Evolutionary conservation across 1,284 basidiomycete species (phyloP).

Genomic region (Cutaneotrichosporon sp.): DNA sequence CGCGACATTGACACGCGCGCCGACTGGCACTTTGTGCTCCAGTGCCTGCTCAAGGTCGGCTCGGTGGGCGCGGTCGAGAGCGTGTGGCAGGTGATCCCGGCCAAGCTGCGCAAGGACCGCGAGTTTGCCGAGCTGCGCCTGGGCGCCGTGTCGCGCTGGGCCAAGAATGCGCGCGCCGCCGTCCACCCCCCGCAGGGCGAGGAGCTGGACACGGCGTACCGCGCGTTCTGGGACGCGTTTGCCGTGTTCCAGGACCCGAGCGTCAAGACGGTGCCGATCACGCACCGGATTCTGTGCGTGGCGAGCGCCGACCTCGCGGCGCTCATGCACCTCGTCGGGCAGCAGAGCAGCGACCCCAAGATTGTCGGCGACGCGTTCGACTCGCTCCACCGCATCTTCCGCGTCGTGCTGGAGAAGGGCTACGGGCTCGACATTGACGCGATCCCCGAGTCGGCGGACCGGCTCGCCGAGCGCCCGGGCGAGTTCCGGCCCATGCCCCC

Average conservation of each 20-base stretch:
- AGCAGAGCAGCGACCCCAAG: not conserved
- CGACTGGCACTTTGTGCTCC: constrained; percentile 25
- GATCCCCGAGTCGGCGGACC: constrained; percentile 18
- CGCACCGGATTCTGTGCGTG: constrained; percentile 18
- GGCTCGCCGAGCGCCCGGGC: not conserved
- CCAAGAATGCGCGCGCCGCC: constrained; percentile 10
- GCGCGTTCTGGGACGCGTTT: constrained; percentile 24
- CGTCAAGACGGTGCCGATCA: constrained; percentile 9
- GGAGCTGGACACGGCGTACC: constrained; percentile 14
- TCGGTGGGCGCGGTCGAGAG: constrained; percentile 12
- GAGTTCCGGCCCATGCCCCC: constrained; percentile 7
- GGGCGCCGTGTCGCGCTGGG: constrained; percentile 17
- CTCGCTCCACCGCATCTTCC: constrained; percentile 17
- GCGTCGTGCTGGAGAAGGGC: constrained; percentile 15
- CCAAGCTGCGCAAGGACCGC: constrained; percentile 7
- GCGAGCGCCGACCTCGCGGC: constrained; percentile 10
- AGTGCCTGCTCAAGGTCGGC: constrained; percentile 15
- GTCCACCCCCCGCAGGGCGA: not conserved
- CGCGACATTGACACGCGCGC: constrained; percentile 9
- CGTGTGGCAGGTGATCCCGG: constrained; percentile 13
- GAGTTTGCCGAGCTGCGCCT: constrained; percentile 15
- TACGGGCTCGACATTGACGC: constrained; percentile 24
- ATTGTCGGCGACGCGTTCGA: not conserved
- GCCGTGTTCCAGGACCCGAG: constrained; percentile 11
- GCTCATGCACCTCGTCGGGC: constrained; percentile 2